Evolutionary conservation across 2,329 filamentous ascomycete genomes (phyloP).

Genomic region (Pleurostoma richardsiae): DNA sequence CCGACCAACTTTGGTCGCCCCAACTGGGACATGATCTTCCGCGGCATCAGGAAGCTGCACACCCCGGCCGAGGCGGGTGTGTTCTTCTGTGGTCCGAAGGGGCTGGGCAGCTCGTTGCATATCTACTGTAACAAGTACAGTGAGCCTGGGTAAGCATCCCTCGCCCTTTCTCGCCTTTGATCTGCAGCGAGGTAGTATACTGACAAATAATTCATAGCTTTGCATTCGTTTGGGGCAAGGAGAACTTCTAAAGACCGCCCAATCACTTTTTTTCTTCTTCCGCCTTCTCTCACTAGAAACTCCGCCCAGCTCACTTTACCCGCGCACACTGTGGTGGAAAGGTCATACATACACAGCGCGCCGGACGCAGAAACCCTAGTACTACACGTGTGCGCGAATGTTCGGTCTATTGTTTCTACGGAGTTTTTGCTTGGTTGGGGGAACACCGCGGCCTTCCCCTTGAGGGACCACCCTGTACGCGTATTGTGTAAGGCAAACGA

Average conservation of each 20-base stretch:
- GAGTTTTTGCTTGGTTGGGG: not conserved
- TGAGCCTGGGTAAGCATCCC: constrained; percentile 62
- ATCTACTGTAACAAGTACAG: constrained; percentile 86
- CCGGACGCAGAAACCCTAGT: constrained; percentile 9
- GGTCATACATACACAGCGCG: constrained; percentile 1
- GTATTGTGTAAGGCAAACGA: no score
- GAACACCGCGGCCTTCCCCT: no score
- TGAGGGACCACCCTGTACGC: no score
- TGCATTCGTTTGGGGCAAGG: constrained; percentile 64
- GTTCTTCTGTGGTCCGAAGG: constrained; percentile 84
- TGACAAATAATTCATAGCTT: constrained; percentile 37
- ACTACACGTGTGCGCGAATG: not conserved
- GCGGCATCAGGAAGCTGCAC: constrained; percentile 75
- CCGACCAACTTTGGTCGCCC: constrained; percentile 83
- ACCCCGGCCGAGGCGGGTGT: constrained; percentile 68
- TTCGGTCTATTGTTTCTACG: not conserved
- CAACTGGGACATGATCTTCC: constrained; percentile 89
- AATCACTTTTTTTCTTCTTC: not conserved
- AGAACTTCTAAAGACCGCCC: constrained; percentile 52
- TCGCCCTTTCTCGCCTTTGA: constrained; percentile 8
- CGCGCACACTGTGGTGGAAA: no score
- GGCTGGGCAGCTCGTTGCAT: constrained; percentile 69
- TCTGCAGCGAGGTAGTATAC: constrained; percentile 7
- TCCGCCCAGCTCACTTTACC: no score
- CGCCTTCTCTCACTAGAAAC: not conserved